These are phyloP conservation scores for Thalassiosira profunda DNA, from an alignment of 108 stramenopile species.

Conservation along the genomic window DNA sequence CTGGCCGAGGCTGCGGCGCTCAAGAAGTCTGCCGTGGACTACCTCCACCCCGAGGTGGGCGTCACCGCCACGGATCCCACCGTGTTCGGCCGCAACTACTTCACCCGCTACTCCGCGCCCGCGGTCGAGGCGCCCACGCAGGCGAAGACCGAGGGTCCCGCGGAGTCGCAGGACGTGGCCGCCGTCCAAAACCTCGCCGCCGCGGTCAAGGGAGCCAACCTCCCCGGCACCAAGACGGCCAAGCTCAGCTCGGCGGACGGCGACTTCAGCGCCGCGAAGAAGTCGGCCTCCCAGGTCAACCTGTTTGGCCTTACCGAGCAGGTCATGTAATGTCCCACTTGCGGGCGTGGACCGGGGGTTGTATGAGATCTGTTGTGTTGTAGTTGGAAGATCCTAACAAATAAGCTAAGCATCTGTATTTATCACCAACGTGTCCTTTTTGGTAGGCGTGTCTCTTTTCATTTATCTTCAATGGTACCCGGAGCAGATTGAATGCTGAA, in stretches of 20 bases:
- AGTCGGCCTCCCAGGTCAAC: constrained; percentile 43
- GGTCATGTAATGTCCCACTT: constrained; percentile 29
- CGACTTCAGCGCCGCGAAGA: constrained; percentile 14
- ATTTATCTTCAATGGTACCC: too few species aligned
- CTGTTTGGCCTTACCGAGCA: constrained; percentile 43
- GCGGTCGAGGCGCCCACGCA: constrained; percentile 31
- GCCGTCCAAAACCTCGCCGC: constrained; percentile 20
- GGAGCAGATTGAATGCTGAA: too few species aligned
- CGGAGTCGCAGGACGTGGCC: not conserved
- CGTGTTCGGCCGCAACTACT: constrained; percentile 65
- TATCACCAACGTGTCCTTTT: too few species aligned
- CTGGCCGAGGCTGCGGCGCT: constrained; percentile 57
- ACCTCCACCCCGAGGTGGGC: constrained; percentile 69
- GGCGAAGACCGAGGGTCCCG: constrained; percentile 11
- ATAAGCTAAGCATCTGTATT: too few species aligned
- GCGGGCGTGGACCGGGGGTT: too few species aligned
- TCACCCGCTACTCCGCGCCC: constrained; percentile 65
- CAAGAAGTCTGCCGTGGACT: constrained; percentile 57
- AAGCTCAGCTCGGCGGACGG: constrained; percentile 24
- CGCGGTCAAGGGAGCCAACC: constrained; percentile 36
- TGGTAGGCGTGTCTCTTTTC: too few species aligned
- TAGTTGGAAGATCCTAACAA: too few species aligned
- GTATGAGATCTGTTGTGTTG: too few species aligned
- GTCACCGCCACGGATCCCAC: constrained; percentile 44
- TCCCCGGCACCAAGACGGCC: constrained; percentile 36